Evolutionary conservation across 2,329 filamentous ascomycete genomes (phyloP).

Genomic region (Aspergillus fumigatiaffinis): DNA sequence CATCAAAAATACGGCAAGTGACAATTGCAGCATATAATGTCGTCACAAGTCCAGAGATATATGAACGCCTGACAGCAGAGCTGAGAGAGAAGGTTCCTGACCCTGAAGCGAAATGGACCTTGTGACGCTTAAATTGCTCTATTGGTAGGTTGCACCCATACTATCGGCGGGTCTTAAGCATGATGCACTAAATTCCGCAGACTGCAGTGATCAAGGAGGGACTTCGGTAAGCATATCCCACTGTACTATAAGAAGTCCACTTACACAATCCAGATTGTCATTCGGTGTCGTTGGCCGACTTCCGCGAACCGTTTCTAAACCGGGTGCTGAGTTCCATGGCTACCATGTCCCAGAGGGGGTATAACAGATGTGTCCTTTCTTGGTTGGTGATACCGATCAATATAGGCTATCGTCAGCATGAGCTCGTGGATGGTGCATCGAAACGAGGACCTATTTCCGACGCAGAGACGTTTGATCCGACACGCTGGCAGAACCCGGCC

Average conservation of each 20-base stretch:
- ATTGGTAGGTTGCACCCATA: constrained; percentile 19
- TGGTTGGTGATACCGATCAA: background rate
- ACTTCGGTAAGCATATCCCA: background rate
- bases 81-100: constrained; percentile 29
- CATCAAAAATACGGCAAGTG: constrained; percentile 25
- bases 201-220: constrained; percentile 36
- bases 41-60: constrained; percentile 24
- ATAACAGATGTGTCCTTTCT: background rate
- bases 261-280: constrained; percentile 7
- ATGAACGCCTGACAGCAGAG: constrained; percentile 22
- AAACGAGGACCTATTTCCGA: constrained; percentile 30
- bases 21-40: constrained; percentile 30
- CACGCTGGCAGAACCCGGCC: constrained; percentile 29
- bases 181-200: constrained; percentile 9
- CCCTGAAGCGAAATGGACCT: constrained; percentile 21
- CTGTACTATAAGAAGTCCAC: too few relatives aligned
- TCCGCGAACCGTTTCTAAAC: constrained; percentile 28
- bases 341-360: constrained; percentile 30
- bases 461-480: constrained; percentile 32
- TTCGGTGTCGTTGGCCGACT: constrained; percentile 22
- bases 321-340: constrained; percentile 28
- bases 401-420: constrained; percentile 29
- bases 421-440: constrained; percentile 31
- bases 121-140: constrained; percentile 30
- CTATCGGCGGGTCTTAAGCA: background rate